Base-by-base conservation (phyloP, 2,329 filamentous ascomycete species). In the Neofusicoccum parvum region DNA sequence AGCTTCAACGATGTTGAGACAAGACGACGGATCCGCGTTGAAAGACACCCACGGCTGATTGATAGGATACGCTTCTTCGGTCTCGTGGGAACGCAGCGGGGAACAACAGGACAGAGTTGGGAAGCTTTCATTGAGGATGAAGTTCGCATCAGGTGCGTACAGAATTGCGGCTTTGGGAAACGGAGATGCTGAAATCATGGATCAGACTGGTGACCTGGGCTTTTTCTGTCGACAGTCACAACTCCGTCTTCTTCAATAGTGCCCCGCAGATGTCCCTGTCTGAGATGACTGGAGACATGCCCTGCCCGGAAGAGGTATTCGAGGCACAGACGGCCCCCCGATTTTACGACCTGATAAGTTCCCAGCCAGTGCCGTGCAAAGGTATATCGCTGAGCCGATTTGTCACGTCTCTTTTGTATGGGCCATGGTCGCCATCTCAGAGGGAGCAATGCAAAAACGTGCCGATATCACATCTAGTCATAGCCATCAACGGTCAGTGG, bases 11-110 rank as follows among this genome's bases (percentile, higher is more conserved):
- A 67, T 34, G n/a, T n/a, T 4, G 49, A 23, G 50, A 20, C 36
- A 37, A 12, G 62, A 54, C 20, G 39, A 14, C 34, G 65, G 7
- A 3, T 67, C 14, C 34, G 45, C 53, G 45, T 62, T 32, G 62
- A 62, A 49, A 48, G 62, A 12, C 39, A 62, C 15, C 65, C 65
- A 3, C 53, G 7, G 20, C 48, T 67, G 10, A n/a, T 65, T 39
- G 37, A 62, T 17, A 58, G 34, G 23, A 53, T 67, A 20, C 36
- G 65, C 5, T 32, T 37, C 39, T 54, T 43, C 27, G 62, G 62
- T 17, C 34, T 67, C 27, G 48, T 65, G 14, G 34, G 45, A 17
- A 62, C 39, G 37, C 51, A 36, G n/a, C 65, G 54, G 17, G 36
- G 37, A 20, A 6, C 36, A 17, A 11, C 20, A 20, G 32, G 15